Base-by-base conservation (phyloP, 495 filamentous ascomycete genomes). In the Aspergillus saccharolyticus region DNA sequence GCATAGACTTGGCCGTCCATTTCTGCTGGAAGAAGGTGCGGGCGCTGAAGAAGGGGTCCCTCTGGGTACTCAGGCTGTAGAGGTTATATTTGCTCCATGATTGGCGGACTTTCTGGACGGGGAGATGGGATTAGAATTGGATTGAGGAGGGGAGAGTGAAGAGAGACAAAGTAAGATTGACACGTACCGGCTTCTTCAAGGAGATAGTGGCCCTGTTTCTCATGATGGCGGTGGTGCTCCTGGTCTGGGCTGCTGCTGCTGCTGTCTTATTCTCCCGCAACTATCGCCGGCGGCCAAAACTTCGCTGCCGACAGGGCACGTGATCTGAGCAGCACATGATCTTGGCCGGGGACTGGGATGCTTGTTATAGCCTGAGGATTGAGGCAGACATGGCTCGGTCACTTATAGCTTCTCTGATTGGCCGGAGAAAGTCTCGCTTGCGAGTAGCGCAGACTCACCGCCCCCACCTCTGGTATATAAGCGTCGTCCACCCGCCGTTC, bases 21-120 rank as follows among this genome's bases (percentile, higher is more conserved):
- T 97, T 97, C 70, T 98, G 94, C 78, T 98, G 94, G 83, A 95
- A 98, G 77, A 89, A 93, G 48, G 91, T 96, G 44, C 72, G 71
- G 10, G 58, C 66, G 15, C 58, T 54, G 46, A 69, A 73, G 3
- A 45, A 61, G 20, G 77, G 76, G 44, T 63, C 63, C 53, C 73
- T 67, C 48, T 81, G 70, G 55, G 79, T 78, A 24, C 73, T 66
- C 58, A 98, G 74, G 77, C 96, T 97, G 81, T 88, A 98, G 60
- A 98, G 80, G 66, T 95, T 96, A 80, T 90, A 92, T 74, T 96
- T 96, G 76, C 90, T 95, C 95, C 92, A 97, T 81, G 89, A 91
- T 81, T 93, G 90, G 59, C 94, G 88, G 71, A 97, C 66, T 88
- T 90, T 94, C 94, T 97, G 55, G 17, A 50, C 4, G 64, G 58